These are phyloP conservation scores for Thermothielavioides terrestris DNA, from an alignment of 495 filamentous ascomycete species.

Conservation along the genomic window DNA sequence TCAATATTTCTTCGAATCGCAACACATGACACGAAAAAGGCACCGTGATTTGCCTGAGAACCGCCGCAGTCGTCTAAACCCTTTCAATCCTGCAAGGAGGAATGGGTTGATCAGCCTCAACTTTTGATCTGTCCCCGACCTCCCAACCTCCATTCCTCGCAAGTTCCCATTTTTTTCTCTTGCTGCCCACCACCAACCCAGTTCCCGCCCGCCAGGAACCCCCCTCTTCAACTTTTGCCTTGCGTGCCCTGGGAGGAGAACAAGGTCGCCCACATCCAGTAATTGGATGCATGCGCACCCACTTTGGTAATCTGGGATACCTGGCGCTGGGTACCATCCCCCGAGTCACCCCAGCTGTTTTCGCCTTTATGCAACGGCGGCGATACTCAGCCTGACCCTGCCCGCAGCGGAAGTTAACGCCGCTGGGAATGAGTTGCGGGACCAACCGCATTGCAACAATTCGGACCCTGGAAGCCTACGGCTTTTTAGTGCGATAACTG, in stretches of 20 bases:
- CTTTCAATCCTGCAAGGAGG: conserved; percentile 21
- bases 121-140: conserved; percentile 12
- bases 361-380: conserved; percentile 23
- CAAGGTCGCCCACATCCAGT: conserved; percentile 1
- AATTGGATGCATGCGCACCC: conserved; percentile 13
- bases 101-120: conserved; percentile 10
- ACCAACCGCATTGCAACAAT: conserved; percentile 23
- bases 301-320: conserved; percentile 9
- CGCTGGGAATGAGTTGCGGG: conserved; percentile 11
- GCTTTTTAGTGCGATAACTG: conserved; percentile 13
- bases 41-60: conserved; percentile 19
- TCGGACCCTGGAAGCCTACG: conserved; percentile 12
- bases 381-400: conserved; percentile 28
- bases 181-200: background rate
- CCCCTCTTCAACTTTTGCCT: conserved; percentile 4
- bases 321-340: conserved; percentile 16
- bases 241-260: conserved; percentile 3
- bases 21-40: conserved; percentile 11
- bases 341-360: conserved; percentile 11
- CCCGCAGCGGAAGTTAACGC: conserved; percentile 19
- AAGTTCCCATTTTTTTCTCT: background rate
- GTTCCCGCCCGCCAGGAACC: background rate
- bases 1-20: conserved; percentile 26
- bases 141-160: conserved; percentile 14
- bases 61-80: conserved; percentile 26